Percentiles rank a stretch among this genome's conserved stretches.
Conservation (phyloP, 805 yeast species). For the Wickerhamiella spandovensis region DNA sequence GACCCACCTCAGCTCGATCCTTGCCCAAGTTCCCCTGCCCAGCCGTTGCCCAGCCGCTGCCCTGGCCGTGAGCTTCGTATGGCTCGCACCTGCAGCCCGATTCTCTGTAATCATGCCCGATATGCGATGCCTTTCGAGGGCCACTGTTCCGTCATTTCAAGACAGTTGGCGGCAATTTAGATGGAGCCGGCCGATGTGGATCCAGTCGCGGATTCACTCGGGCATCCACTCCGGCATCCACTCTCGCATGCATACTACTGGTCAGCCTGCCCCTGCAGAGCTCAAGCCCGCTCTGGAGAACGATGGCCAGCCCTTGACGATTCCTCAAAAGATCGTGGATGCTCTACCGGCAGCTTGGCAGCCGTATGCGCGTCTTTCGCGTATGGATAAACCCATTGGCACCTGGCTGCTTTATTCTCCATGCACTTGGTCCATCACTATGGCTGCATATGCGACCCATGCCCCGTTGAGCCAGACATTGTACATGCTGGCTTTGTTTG, state of each 20-base stretch:
- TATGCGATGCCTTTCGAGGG: not conserved
- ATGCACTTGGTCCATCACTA: slow-evolving; percentile 81
- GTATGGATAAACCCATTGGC: slow-evolving; percentile 94
- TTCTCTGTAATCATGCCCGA: not conserved
- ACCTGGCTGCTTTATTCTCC: slow-evolving; percentile 74
- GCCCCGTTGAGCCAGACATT: slow-evolving; percentile 57
- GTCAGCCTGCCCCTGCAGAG: not conserved
- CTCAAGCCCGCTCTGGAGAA: slow-evolving; percentile 7
- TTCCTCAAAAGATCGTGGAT: slow-evolving; percentile 22
- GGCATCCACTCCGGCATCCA: not conserved
- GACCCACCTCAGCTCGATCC: no score
- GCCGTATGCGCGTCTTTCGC: slow-evolving; percentile 85
- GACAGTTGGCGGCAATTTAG: not conserved
- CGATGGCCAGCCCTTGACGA: slow-evolving; percentile 13
- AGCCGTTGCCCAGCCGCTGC: no score
- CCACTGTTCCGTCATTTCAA: not conserved
- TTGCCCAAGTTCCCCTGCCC: no score
- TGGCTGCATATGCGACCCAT: slow-evolving; percentile 59
- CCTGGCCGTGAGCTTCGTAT: no score
- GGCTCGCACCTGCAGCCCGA: no score
- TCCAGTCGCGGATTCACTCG: not conserved
- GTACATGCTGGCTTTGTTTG: slow-evolving; percentile 54
- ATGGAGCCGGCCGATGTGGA: not conserved
- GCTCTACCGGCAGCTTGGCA: slow-evolving; percentile 56
- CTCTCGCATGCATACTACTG: not conserved